Percentiles rank a stretch among this genome's conserved stretches.
Evolutionary conservation across 495 filamentous ascomycete species (phyloP).

Genomic region (Arthonia radiata): DNA sequence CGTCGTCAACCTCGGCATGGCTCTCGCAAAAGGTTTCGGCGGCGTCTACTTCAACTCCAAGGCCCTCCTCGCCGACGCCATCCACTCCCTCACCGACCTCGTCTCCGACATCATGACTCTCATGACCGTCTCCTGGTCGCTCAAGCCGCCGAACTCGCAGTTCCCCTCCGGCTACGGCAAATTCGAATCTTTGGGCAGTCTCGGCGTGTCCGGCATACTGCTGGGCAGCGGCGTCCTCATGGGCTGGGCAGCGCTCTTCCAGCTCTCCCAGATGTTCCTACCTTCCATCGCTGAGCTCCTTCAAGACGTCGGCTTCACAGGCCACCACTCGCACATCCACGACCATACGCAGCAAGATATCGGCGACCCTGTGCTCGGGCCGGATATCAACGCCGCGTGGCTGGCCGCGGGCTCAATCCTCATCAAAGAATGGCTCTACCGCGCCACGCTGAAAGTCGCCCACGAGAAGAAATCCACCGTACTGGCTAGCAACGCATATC

Average conservation of each 20-base stretch:
- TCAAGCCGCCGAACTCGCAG: conserved; percentile 51
- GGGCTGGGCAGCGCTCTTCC: conserved; percentile 51
- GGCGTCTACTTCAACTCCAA: conserved; percentile 81
- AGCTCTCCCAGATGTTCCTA: conserved; percentile 59
- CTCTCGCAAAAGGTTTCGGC: conserved; percentile 70
- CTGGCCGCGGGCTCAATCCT: conserved; percentile 74
- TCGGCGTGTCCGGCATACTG: conserved; percentile 78
- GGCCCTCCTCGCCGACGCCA: conserved; percentile 78
- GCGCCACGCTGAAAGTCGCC: conserved; percentile 93
- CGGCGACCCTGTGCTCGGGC: conserved; percentile 34
- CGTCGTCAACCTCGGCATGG: conserved; percentile 82
- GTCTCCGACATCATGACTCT: conserved; percentile 86
- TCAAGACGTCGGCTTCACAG: conserved; percentile 32
- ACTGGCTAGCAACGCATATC: conserved; percentile 85
- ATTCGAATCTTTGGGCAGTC: conserved; percentile 78
- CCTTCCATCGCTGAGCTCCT: conserved; percentile 39
- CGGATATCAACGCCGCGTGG: conserved; percentile 85
- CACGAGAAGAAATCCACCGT: conserved; percentile 82
- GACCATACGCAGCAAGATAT: conserved; percentile 33
- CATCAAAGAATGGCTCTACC: conserved; percentile 91
- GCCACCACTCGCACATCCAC: conserved; percentile 25
- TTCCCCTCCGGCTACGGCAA: conserved; percentile 91
- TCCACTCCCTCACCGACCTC: conserved; percentile 82
- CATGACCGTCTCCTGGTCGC: conserved; percentile 73
- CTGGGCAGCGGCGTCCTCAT: conserved; percentile 75